Evolutionary conservation across 2,329 filamentous ascomycete genomes (phyloP).

Genomic region (Myriosclerotinia duriaeana): DNA sequence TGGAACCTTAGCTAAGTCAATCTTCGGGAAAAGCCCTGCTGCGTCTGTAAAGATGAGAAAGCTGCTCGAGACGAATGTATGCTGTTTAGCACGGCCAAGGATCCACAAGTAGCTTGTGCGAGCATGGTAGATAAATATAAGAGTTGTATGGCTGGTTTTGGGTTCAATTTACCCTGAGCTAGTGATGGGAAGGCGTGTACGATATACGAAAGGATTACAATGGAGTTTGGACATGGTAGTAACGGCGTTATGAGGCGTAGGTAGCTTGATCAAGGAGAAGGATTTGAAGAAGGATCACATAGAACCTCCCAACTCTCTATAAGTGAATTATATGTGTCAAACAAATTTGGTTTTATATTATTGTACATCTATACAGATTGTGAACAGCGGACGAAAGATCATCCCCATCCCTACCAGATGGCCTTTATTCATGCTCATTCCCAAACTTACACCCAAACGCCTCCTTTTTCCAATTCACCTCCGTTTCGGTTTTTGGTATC

Average conservation of each 20-base stretch:
- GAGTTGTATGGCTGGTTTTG: slow-evolving; percentile 88
- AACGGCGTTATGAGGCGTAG: slow-evolving; percentile 27
- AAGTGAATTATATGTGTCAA: slow-evolving; percentile 1
- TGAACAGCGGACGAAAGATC: not conserved
- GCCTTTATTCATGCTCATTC: not conserved
- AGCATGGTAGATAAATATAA: slow-evolving; percentile 81
- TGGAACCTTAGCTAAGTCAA: slow-evolving; percentile 14
- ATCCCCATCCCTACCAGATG: not conserved
- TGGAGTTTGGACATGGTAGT: slow-evolving; percentile 32
- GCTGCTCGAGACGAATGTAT: slow-evolving; percentile 93
- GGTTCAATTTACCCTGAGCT: slow-evolving; percentile 62
- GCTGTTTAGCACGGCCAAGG: slow-evolving; percentile 85
- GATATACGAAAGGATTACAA: slow-evolving; percentile 21
- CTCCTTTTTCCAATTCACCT: slow-evolving; percentile 16
- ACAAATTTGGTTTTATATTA: slow-evolving; percentile 4
- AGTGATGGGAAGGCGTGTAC: slow-evolving; percentile 6
- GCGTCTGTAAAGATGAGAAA: slow-evolving; percentile 96
- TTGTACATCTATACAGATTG: slow-evolving; percentile 14
- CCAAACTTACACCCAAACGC: slow-evolving; percentile 17
- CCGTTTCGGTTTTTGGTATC: slow-evolving; percentile 29
- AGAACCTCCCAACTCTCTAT: slow-evolving; percentile 34
- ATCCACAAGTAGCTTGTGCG: slow-evolving; percentile 82
- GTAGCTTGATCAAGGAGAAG: slow-evolving; percentile 9
- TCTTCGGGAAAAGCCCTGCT: slow-evolving; percentile 70
- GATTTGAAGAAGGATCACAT: slow-evolving; percentile 17